Evolutionary conservation across 2,329 filamentous ascomycete species (phyloP), one percentile per base, ranked within the genome.

Genomic region (Neoascochyta sp.): DNA sequence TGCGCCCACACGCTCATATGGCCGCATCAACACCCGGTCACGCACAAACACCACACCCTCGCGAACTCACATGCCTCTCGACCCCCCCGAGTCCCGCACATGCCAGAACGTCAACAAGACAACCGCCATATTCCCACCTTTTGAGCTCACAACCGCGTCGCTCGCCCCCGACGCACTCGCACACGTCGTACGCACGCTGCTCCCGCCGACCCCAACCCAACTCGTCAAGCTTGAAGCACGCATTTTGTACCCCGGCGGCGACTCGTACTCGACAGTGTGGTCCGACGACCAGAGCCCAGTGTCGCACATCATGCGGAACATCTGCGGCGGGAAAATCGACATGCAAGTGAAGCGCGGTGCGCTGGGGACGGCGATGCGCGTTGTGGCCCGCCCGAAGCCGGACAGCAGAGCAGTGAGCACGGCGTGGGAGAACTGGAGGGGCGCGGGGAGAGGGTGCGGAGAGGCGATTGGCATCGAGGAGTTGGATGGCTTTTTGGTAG

Each of bases 241-340:
- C 7, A 54, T 68, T 24, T 61, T 63, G 33, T 68, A 64, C 24
- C 60, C 65, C 0, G 64, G 63, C 7, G 47, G 52, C 3, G 51
- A 60, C 22, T 50, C 54, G 8, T 66, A 66, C 41, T 49, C 43
- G 23, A 49, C 41, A 7, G 57, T 67, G 6, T 69, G 65, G 64
- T 47, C 53, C 16, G 60, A 65, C 33, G 56, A 64, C 16, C 32
- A 49, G 22, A 61, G 54, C 11, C 64, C 65, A 0, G 43, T 63
- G 26, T 54, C 50, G 6, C 47, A 64, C 14, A 57, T 62, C 2
- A 35, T 69, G 25, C 47, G 53, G 14, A 64, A 60, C 34, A 54
- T 63, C n/a, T 52, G 44, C 26, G 53, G 50, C 13, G 66, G 57
- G 11, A 57, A 57, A 18, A 60, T 68, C n/a, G 38, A 41, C 9